phyloP scores from a whole-genome alignment of 78 protist species.

The Emiliania huxleyi region DNA sequence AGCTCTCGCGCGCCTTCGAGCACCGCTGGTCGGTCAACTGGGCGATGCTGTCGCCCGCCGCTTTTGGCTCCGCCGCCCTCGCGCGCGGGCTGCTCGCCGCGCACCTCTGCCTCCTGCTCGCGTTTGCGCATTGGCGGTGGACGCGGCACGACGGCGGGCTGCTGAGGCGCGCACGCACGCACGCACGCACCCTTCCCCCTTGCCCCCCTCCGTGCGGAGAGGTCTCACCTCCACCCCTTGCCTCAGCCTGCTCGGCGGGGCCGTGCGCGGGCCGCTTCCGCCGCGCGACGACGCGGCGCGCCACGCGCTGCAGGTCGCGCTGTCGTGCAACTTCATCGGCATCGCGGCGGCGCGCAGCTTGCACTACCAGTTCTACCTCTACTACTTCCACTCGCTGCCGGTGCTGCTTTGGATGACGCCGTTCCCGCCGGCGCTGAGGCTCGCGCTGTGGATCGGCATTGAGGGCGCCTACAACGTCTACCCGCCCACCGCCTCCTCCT shows the following conservation, averaged over 20 bases:
- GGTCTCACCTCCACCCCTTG: too few species aligned
- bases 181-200: too few species aligned
- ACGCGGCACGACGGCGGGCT: conserved; percentile 22
- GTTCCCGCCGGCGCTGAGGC: neutral
- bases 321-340: conserved; percentile 76
- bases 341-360: conserved; percentile 67
- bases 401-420: conserved; percentile 67
- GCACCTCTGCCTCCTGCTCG: conserved; percentile 52
- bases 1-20: conserved; percentile 36
- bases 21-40: conserved; percentile 90
- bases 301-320: neutral
- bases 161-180: too few species aligned
- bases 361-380: conserved; percentile 93
- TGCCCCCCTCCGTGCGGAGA: too few species aligned
- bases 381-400: conserved; percentile 89
- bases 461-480: neutral
- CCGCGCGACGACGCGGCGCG: neutral
- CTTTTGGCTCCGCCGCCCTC: conserved; percentile 39
- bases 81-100: conserved; percentile 53
- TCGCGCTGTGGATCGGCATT: neutral
- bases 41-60: conserved; percentile 67
- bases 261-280: neutral
- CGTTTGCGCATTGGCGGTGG: conserved; percentile 26
- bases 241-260: neutral
- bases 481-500: neutral